A percentile compares a stretch with the other conserved stretches of the same genome.
Conservation (phyloP, 768 basidiomycete species). For the Gymnopilus dilepis region DNA sequence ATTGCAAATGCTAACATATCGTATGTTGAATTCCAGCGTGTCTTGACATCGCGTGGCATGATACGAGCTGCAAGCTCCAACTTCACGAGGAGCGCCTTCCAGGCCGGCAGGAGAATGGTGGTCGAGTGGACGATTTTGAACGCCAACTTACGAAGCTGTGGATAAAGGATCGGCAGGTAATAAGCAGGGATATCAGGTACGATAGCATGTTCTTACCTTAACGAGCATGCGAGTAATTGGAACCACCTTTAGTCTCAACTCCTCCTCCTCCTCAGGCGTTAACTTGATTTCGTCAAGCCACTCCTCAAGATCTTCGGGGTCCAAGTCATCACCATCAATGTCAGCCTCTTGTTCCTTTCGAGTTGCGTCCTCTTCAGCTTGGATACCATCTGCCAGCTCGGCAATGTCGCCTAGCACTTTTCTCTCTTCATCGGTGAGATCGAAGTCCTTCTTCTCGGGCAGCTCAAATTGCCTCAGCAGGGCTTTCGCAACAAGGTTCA, state of each 20-base stretch:
- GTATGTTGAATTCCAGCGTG: conserved; percentile 36
- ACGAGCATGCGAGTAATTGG: no score
- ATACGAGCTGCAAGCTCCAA: conserved; percentile 15
- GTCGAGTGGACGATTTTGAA: not conserved
- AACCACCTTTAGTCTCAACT: no score
- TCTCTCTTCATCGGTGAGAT: no score
- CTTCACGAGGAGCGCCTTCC: not conserved
- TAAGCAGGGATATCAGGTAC: no score
- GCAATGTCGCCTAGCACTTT: no score
- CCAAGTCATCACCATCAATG: not conserved
- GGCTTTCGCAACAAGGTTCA: conserved; percentile 41
- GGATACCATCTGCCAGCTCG: no score
- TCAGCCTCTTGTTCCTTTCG: no score
- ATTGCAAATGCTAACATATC: not conserved
- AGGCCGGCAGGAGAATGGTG: not conserved
- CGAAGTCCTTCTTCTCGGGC: conserved; percentile 1
- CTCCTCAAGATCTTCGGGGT: not conserved
- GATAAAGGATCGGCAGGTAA: not conserved
- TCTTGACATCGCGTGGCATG: conserved; percentile 43
- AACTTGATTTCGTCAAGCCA: no score
- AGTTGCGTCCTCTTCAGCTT: no score
- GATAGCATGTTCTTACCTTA: no score
- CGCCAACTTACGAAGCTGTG: not conserved
- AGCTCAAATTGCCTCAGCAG: conserved; percentile 36
- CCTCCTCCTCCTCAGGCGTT: no score